Percentiles rank a stretch among this genome's conserved stretches.
Conservation (phyloP, 768 basidiomycete species). For the Brasilioporus rufonigricans region DNA sequence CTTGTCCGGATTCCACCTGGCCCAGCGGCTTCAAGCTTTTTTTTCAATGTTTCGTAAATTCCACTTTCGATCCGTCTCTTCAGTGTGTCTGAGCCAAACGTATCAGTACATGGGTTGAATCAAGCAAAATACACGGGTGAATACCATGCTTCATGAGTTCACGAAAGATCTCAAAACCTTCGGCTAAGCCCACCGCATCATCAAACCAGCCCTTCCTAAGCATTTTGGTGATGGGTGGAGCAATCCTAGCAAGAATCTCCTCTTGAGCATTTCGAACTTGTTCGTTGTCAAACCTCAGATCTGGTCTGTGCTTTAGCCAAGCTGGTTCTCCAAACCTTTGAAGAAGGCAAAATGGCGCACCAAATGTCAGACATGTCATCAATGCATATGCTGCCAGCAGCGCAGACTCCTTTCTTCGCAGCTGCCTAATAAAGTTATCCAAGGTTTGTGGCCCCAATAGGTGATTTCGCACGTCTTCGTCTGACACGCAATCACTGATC, state of each 20-base stretch:
- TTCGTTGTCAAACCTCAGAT: no score
- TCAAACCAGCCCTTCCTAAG: conserved; percentile 1
- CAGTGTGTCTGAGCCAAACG: background rate
- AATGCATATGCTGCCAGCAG: background rate
- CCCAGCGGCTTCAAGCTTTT: background rate
- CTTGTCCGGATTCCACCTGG: background rate
- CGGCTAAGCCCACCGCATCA: background rate
- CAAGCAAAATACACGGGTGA: background rate
- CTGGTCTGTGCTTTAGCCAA: no score
- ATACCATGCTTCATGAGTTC: background rate
- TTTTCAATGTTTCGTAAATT: background rate
- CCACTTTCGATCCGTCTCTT: background rate
- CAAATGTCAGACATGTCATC: background rate
- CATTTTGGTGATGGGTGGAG: background rate
- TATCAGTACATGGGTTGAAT: background rate
- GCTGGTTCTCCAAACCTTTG: background rate
- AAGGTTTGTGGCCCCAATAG: background rate
- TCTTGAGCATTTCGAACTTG: no score
- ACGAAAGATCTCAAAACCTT: conserved; percentile 2
- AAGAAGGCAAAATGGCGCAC: no score
- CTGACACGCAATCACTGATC: background rate
- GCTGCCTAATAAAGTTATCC: background rate
- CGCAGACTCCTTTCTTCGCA: background rate
- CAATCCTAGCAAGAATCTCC: background rate
- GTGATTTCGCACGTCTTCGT: background rate